Conservation (phyloP, 805 yeast genomes). For the Ogataea allantospora region DNA sequence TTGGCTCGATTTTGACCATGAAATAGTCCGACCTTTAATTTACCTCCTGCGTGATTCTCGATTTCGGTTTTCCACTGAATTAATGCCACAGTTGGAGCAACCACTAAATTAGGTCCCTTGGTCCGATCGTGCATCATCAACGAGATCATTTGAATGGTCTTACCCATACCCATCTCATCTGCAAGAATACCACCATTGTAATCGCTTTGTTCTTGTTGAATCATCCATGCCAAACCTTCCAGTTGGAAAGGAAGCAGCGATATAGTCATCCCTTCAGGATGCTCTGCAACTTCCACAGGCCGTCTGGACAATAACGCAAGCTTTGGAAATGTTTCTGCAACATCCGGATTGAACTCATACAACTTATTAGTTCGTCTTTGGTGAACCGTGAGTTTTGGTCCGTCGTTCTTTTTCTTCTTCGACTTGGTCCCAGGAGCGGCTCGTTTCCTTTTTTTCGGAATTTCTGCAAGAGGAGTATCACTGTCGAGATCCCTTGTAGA, state of each 20-base stretch:
- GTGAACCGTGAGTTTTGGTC: conserved; percentile 57
- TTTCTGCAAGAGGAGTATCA: conserved; percentile 17
- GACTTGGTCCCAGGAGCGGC: conserved; percentile 21
- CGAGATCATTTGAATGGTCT: conserved; percentile 94
- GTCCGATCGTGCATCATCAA: conserved; percentile 67
- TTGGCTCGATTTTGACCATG: conserved; percentile 83
- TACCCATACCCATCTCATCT: conserved; percentile 99
- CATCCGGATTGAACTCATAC: conserved; percentile 74
- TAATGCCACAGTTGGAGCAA: conserved; percentile 97
- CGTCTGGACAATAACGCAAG: conserved; percentile 48
- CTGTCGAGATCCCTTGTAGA: conserved; percentile 22
- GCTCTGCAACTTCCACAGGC: conserved; percentile 56
- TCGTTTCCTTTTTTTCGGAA: conserved; percentile 18
- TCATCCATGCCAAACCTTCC: conserved; percentile 91
- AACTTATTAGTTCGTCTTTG: conserved; percentile 67
- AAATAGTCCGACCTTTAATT: conserved; percentile 64
- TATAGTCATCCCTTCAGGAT: conserved; percentile 77
- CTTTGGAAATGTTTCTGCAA: conserved; percentile 67
- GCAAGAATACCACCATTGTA: conserved; percentile 92
- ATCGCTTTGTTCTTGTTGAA: conserved; percentile 72
- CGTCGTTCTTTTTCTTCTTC: conserved; percentile 24
- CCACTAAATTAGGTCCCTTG: conserved; percentile 78
- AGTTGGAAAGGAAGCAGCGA: conserved; percentile 83
- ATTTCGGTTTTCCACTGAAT: conserved; percentile 98
- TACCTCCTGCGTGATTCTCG: conserved; percentile 73